Base-by-base conservation (phyloP, 257 asterid genomes). In the Ballota nigra region DNA sequence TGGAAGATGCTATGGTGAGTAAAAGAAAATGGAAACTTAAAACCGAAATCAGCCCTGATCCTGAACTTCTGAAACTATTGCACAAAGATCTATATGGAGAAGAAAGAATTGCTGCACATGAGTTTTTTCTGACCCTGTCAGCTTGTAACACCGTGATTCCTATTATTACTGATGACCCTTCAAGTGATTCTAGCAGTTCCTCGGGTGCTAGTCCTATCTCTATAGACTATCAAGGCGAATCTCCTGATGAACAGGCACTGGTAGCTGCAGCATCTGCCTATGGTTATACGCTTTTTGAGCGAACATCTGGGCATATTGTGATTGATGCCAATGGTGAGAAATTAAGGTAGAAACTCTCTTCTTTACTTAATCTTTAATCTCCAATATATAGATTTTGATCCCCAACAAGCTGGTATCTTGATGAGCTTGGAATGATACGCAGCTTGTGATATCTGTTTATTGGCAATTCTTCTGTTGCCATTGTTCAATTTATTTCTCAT, bases 111-210 rank as follows among this genome's bases (percentile, higher is more conserved):
- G 89, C 88, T 71, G 96, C 91, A 9, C 99, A 89, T 31, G 96
- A 89, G 68, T 95, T 95, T 83, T 89, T 95, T 70, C 82, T 88
- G 58, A 82, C 98, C n/a, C 81, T 95, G 78, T 93, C 99, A 63
- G 96, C 98, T 49, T 92, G 99, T 79, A 95, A 95, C 77, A 95
- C 97, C 9, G 98, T 92, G 76, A 88, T 95, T 78, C 99, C 99
- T 75, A 89, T 89, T 82, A 84, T 87, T 57, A 63, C 86, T 71
- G 83, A 76, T 36, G 57, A 81, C 74, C 76, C 82, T 38, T 72
- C 89, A 63, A 81, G 83, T 75, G 76, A 56, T 71, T 76, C 68
- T 8, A 80, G 64, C 73, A 63, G 77, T 83, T 76, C 81, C 47
- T 59, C 70, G 34, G 71, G 68, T 34, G 84, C 78, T 45, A 22